Evolutionary conservation across 441 rosid species (phyloP).

Genomic region (Pelargonium cotyledonis): DNA sequence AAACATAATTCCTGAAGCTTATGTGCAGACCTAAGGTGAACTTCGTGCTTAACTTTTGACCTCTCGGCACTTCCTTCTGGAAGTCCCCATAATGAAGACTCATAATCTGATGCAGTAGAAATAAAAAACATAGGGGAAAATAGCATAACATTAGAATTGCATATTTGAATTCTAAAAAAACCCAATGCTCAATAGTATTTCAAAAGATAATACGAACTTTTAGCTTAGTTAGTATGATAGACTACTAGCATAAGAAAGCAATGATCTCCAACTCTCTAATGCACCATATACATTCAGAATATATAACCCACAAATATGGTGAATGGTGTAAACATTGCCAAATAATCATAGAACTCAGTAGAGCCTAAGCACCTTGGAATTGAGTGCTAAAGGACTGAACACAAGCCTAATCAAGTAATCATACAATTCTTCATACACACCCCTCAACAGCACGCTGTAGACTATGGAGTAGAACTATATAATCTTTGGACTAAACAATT

Average conservation of each 20-base stretch:
- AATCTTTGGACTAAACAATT: not conserved
- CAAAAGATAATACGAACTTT: not conserved
- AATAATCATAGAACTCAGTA: not conserved
- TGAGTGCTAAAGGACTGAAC: not conserved
- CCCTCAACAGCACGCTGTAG: no score
- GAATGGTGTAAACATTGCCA: not conserved
- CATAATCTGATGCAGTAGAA: conserved; percentile 50
- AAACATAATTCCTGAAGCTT: conserved; percentile 93
- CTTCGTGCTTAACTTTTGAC: conserved; percentile 61
- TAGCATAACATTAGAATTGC: not conserved
- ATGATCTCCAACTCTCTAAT: not conserved
- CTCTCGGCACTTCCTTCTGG: conserved; percentile 74
- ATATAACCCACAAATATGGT: not conserved
- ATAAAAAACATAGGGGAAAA: not conserved
- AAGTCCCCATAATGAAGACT: conserved; percentile 70
- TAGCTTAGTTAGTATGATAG: not conserved
- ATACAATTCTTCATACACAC: no score
- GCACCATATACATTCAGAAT: not conserved
- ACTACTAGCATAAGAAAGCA: not conserved
- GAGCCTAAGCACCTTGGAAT: not conserved
- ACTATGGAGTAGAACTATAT: no score
- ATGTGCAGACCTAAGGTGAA: conserved; percentile 76
- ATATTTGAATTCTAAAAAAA: not conserved
- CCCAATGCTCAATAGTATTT: not conserved
- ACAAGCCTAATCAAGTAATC: no score